Evolutionary conservation across 441 rosid species (phyloP).

Genomic region (Euphorbia corollata): DNA sequence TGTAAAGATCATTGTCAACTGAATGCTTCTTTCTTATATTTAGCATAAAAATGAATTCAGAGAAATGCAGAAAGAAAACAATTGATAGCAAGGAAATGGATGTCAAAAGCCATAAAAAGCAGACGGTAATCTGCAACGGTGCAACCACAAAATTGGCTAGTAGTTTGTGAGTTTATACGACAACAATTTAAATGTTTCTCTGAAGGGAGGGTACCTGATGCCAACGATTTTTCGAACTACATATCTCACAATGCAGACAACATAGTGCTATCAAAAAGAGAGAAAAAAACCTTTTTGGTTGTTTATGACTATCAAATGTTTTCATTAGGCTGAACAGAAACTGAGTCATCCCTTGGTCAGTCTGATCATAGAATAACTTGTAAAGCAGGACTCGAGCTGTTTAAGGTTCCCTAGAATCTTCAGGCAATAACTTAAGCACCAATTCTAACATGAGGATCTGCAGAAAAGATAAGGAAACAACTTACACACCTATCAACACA

Average conservation of each 20-base stretch:
- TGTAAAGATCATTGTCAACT: not conserved
- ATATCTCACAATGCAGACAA: not conserved
- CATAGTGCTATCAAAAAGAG: not conserved
- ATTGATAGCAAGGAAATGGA: not conserved
- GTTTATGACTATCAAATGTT: slow-evolving; percentile 72
- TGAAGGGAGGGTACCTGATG: not conserved
- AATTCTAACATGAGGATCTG: slow-evolving; percentile 75
- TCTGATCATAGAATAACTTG: slow-evolving; percentile 93
- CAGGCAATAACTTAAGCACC: slow-evolving; percentile 65
- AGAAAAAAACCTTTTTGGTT: slow-evolving; percentile 64
- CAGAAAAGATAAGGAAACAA: slow-evolving; percentile 20
- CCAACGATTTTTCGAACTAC: not conserved
- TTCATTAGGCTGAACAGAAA: slow-evolving; percentile 77
- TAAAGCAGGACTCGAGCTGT: slow-evolving; percentile 90
- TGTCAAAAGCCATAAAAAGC: not conserved
- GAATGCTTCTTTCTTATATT: not conserved
- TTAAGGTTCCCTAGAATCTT: slow-evolving; percentile 78
- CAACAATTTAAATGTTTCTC: not conserved
- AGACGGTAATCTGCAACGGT: not conserved
- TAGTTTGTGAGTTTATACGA: not conserved
- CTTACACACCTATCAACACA: not conserved
- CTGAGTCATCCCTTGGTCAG: slow-evolving; percentile 92
- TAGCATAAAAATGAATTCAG: slow-evolving; percentile 1
- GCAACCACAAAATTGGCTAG: not conserved
- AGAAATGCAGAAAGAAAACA: not conserved